phyloP scores from a whole-genome alignment of 2,329 filamentous ascomycete species.

The Anthostomella pinea region DNA sequence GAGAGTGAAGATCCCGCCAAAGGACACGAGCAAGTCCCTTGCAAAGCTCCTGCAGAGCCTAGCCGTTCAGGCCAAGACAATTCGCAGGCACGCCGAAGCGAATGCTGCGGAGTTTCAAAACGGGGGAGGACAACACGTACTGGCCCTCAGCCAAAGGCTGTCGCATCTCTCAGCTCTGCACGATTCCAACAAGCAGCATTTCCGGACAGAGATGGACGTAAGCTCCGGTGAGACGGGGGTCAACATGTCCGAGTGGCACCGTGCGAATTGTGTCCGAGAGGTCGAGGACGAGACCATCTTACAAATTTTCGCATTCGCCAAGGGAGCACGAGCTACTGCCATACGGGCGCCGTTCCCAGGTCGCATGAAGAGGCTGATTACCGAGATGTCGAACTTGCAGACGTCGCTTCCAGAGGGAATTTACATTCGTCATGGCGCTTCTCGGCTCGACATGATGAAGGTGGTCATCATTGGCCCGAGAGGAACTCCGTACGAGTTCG shows the following conservation, averaged over 20 bases:
- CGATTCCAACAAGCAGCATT: slow-evolving; percentile 9
- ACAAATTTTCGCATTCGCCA: slow-evolving; percentile 22
- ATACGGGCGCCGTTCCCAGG: slow-evolving; percentile 24
- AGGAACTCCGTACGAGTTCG: slow-evolving; percentile 51
- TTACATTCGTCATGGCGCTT: slow-evolving; percentile 44
- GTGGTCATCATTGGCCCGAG: slow-evolving; percentile 47
- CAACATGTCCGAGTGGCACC: slow-evolving; percentile 30
- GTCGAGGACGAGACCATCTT: slow-evolving; percentile 37
- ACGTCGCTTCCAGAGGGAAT: slow-evolving; percentile 49
- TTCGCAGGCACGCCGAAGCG: slow-evolving; percentile 25
- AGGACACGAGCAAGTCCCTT: slow-evolving; percentile 28
- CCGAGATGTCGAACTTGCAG: slow-evolving; percentile 43
- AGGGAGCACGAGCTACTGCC: slow-evolving; percentile 10
- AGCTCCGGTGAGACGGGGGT: slow-evolving; percentile 13
- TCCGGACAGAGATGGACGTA: slow-evolving; percentile 8
- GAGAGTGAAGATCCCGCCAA: slow-evolving; percentile 8
- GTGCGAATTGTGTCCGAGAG: slow-evolving; percentile 32
- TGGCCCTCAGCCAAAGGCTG: slow-evolving; percentile 34
- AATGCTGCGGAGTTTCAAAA: slow-evolving; percentile 21
- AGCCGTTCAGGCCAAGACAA: slow-evolving; percentile 30
- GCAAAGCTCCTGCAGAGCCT: slow-evolving; percentile 26
- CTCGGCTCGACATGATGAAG: slow-evolving; percentile 49
- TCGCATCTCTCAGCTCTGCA: slow-evolving; percentile 27
- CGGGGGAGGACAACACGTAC: slow-evolving; percentile 26
- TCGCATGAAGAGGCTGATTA: slow-evolving; percentile 47